Evolutionary conservation across 805 yeast species (phyloP), one percentile per base, ranked within the genome.

Genomic region (Metahyphopichia silvanorum): DNA sequence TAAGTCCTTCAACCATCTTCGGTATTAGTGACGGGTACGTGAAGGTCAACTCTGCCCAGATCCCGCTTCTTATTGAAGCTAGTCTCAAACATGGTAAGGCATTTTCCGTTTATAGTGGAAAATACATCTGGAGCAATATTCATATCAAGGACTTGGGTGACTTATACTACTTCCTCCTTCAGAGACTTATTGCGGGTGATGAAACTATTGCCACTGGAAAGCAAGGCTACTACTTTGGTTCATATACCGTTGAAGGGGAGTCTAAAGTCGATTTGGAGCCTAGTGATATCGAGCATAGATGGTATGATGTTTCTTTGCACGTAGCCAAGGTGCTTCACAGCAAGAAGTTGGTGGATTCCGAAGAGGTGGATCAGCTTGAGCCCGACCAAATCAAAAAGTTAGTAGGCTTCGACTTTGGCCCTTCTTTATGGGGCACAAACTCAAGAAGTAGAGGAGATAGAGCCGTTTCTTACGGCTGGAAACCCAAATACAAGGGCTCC

Each of bases 171-270:
- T 36, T 54, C 16, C 31, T 64, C 7, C 33, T 62, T 13, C 15
- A 42, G 5, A 51, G 45, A 26, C 35, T 60, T 11, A 13, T 55
- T 2, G 28, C 35, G 5, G 50, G 49, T 11, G 16, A 13, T 16
- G 45, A 44, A 24, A 25, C 39, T 6, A 39, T 62, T 27, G 55
- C 55, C 8, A 43, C 48, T 13, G 62, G 63, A 6, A 44, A 39
- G 29, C 29, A 53, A 7, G 70, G 70, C 5, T 62, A 58, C 37
- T 63, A 62, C 35, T 63, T 64, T 44, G 59, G 53, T 2, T 52
- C 60, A 5, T 44, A 41, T 20, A 16, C 31, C 12, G 4, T 34
- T 7, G 21, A 25, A 11, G 31, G 39, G 21, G 50, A 47, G 16
- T 36, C 21, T 15, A 21, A 34, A 6, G 29, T 27, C 27, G 29